Percentiles rank a stretch among this genome's conserved stretches.
Evolutionary conservation across 2,329 filamentous ascomycete species (phyloP).

Genomic region (Spiromastix sp.): DNA sequence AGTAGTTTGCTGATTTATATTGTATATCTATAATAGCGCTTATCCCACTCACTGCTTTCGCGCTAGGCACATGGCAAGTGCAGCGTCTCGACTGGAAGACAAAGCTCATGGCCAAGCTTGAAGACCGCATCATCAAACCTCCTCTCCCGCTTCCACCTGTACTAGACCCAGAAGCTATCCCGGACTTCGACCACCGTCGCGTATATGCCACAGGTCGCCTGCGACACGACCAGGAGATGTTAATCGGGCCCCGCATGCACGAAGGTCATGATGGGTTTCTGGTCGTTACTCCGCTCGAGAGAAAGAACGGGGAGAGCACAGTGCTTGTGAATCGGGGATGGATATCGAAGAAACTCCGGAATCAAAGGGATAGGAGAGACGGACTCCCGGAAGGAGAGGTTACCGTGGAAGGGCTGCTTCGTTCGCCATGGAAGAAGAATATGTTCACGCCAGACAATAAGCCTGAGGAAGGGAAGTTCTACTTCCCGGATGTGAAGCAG

Average conservation of each 20-base stretch:
- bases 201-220: conserved; percentile 65
- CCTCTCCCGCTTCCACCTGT: conserved; percentile 77
- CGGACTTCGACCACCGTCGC: conserved; percentile 85
- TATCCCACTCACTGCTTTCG: conserved; percentile 85
- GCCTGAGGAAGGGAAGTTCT: conserved; percentile 75
- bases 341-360: conserved; percentile 67
- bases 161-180: conserved; percentile 69
- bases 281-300: conserved; percentile 83
- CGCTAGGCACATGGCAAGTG: conserved; percentile 89
- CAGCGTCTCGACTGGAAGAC: conserved; percentile 90
- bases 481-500: conserved; percentile 86
- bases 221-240: conserved; percentile 89
- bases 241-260: conserved; percentile 79
- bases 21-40: conserved; percentile 41
- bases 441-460: conserved; percentile 90
- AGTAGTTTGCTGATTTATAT: neutral
- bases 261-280: conserved; percentile 87
- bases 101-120: conserved; percentile 78
- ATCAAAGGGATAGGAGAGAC: conserved; percentile 52
- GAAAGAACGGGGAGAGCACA: conserved; percentile 50
- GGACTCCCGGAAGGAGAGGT: conserved; percentile 62
- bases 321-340: conserved; percentile 85
- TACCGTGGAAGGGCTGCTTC: conserved; percentile 69
- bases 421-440: conserved; percentile 94
- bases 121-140: conserved; percentile 77